Base-by-base conservation (phyloP, 192 early-diverging fungal genomes). In the Backusella circina region DNA sequence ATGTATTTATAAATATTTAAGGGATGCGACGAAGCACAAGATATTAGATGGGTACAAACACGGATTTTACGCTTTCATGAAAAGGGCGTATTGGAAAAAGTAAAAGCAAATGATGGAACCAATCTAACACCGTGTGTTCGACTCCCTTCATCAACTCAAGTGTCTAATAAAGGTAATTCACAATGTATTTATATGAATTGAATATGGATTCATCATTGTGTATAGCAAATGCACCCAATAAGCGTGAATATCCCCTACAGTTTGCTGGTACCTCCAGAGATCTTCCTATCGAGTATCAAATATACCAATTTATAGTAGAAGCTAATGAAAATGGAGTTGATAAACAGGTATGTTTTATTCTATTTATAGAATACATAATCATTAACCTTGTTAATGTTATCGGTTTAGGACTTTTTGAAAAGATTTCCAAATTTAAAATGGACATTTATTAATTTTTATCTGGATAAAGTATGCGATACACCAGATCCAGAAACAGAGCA, bases 201-300 rank as follows among this genome's bases (percentile, higher is more conserved):
- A 28, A 30, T 32, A 28, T 9, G 1, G 23, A 51, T 21, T 21
- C 21, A 51, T 28, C 21, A 28, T 2, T 13, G 21, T 10, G 28
- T 28, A 12, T 28, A 61, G 54, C 9, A 12, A 28, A 61, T 61
- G 9, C 8, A n/a, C 28, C 26, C 16, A 33, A 30, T 67, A 67
- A 35, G 15, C 44, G 6, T 1, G 18, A 33, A 0, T 16, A 67
- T 8, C 0, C 16, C 31, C 28, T 33, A 35, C 65, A 33, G 5
- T n/a, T n/a, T 1, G 32, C 33, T 4, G 12, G 35, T 28, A 33
- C n/a, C 7, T 67, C 26, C 9, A 28, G 65, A 67, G 65, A 67
- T 16, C 65, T 67, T 33, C 65, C 65, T n/a, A 35, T 67, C 35
- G 65, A 67, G n/a, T 67, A 67, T 16, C 65, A 67, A 32, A 33